Base-by-base conservation (phyloP, 2,329 filamentous ascomycete species). In the Diaporthe vaccinii region DNA sequence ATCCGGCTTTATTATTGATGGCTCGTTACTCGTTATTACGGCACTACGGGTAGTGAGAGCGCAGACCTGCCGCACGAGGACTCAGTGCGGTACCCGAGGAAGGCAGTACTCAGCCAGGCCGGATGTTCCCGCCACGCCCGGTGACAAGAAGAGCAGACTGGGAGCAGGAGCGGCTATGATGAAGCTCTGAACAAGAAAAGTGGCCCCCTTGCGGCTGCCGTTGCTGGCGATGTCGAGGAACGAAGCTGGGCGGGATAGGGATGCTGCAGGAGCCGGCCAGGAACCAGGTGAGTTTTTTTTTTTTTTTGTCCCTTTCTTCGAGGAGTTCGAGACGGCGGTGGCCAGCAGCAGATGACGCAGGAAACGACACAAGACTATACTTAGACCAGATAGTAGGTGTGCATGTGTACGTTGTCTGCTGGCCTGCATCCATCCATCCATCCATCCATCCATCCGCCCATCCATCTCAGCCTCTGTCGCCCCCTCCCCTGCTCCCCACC, bases 121-220 rank as follows among this genome's bases (percentile, higher is more conserved):
- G 73, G 73, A 57, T 68, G 44, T 74, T 67, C 36, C 58, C 68
- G 59, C 65, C 68, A 61, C 46, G 58, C 70, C 70, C 46, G 44
- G 25, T 34, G 61, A 69, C 53, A 61, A 49, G 31, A 46, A 34
- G 61, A 34, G 44, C 58, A 44, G 65, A 55, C 61, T 49, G 55
- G 59, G 49, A 41, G 41, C 57, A 74, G 62, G 36, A 68, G 53
- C 39, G 51, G 36, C 62, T 46, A 39, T 58, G 65, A 62, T 53
- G 57, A 67, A 73, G 44, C 68, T 67, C 51, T 72, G 68, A 58
- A 57, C 34, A 73, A 62, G 39, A 72, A 75, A 75, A 75, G 74
- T 75, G 71, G 62, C 61, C 46, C 46, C 65, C 49, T 55, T 55
- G 41, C n/a, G 39, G 59, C 65, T 53, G 65, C 65, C 14, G 34